Conservation (phyloP, 2,329 filamentous ascomycete genomes). For the Xylaria sp. region DNA sequence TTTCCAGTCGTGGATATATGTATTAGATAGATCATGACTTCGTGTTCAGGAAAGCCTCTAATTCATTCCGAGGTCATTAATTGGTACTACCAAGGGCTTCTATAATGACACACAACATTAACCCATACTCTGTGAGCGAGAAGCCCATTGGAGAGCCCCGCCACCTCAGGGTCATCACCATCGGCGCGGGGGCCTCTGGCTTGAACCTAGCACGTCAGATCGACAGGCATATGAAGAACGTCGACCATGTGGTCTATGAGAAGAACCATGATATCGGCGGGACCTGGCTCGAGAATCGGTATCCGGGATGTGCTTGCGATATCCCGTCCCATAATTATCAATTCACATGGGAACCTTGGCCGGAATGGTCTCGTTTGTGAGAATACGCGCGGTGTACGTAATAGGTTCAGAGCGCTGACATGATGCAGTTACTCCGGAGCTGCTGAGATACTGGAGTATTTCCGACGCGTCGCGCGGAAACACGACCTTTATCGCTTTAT, state of each 20-base stretch:
- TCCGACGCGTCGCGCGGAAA: constrained; percentile 12
- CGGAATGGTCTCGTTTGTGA: background rate
- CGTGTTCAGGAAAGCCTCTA: background rate
- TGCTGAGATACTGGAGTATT: constrained; percentile 14
- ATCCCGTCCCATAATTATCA: background rate
- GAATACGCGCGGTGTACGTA: background rate
- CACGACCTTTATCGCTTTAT: constrained; percentile 15
- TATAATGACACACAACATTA: background rate
- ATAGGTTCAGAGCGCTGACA: background rate
- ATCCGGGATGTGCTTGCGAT: background rate
- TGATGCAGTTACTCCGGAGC: background rate
- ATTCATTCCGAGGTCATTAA: background rate
- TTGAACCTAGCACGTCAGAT: background rate
- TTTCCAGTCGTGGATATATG: background rate
- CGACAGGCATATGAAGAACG: background rate
- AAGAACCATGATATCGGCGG: background rate
- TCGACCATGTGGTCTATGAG: background rate
- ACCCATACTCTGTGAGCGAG: background rate
- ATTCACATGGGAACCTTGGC: background rate
- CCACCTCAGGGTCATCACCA: background rate
- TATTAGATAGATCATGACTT: background rate
- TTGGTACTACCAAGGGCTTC: background rate
- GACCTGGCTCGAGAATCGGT: background rate
- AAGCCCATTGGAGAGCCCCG: background rate
- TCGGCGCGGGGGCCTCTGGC: background rate